phyloP scores from a whole-genome alignment of 768 basidiomycete species.

The Lactarius indigo region DNA sequence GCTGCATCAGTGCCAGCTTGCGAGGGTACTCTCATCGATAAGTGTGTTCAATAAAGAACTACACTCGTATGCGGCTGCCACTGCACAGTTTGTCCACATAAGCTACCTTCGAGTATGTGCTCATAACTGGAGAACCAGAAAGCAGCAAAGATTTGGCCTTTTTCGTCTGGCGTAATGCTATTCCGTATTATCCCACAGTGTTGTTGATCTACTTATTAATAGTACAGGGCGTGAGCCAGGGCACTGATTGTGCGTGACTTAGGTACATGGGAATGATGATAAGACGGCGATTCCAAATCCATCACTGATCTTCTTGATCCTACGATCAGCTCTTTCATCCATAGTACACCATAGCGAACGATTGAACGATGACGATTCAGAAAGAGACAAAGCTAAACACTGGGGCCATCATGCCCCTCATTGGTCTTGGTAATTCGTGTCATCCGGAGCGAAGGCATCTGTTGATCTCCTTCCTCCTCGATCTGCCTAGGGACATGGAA shows the following conservation, averaged over 20 bases:
- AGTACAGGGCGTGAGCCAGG: no score
- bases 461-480: constrained; percentile 1
- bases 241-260: no score
- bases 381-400: constrained; percentile 57
- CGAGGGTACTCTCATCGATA: no score
- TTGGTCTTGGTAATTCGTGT: constrained; percentile 50
- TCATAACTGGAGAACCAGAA: no score
- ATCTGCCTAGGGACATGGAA: constrained; percentile 67
- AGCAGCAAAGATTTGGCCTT: no score
- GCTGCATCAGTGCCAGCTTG: no score
- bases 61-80: no score
- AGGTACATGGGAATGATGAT: no score
- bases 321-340: not conserved
- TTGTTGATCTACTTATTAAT: not conserved
- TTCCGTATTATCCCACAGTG: not conserved
- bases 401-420: constrained; percentile 63
- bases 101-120: no score
- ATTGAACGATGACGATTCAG: constrained; percentile 9
- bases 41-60: no score
- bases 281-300: not conserved
- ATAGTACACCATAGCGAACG: not conserved
- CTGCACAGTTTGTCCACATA: no score
- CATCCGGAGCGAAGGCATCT: constrained; percentile 16
- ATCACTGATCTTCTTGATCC: not conserved
- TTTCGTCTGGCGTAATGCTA: no score